Conservation (phyloP, 805 yeast genomes). For the Sugiyamaella mastotermitis region DNA sequence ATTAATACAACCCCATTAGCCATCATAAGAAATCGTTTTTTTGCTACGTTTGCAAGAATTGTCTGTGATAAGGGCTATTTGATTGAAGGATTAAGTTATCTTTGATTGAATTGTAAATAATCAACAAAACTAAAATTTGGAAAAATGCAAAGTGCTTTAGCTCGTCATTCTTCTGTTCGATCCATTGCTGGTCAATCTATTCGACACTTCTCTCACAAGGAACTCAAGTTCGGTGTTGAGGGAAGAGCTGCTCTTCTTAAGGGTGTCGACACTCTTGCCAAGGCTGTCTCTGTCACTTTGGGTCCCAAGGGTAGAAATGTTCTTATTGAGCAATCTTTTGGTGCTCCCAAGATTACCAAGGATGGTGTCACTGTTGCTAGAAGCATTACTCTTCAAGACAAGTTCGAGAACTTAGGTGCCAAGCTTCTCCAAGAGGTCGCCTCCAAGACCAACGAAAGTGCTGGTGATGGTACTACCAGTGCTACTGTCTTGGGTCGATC, state of each 20-base stretch:
- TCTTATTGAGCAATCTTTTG: conserved; percentile 91
- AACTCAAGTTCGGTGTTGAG: conserved; percentile 92
- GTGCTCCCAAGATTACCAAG: conserved; percentile 96
- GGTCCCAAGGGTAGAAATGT: conserved; percentile 99
- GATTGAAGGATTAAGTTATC: too few species aligned
- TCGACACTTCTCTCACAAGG: conserved; percentile 60
- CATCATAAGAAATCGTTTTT: too few species aligned
- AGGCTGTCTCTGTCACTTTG: conserved; percentile 92
- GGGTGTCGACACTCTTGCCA: conserved; percentile 93
- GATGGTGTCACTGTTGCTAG: conserved; percentile 98
- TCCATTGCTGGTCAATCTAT: conserved; percentile 19
- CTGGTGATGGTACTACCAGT: conserved; percentile 98
- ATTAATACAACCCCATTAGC: too few species aligned
- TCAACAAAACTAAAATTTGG: too few species aligned
- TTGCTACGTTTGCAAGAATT: too few species aligned
- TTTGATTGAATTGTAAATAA: neutral
- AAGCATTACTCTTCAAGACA: conserved; percentile 75
- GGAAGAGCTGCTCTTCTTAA: conserved; percentile 90
- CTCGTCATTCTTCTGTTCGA: conserved; percentile 16
- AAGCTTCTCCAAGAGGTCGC: conserved; percentile 95
- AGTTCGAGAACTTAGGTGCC: conserved; percentile 95
- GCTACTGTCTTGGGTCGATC: conserved; percentile 96
- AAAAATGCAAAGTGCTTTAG: conserved; percentile 21
- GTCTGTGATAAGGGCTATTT: too few species aligned
- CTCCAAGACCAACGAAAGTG: conserved; percentile 91